phyloP scores from a whole-genome alignment of 345 rosid species.

The Linum trigynum region DNA sequence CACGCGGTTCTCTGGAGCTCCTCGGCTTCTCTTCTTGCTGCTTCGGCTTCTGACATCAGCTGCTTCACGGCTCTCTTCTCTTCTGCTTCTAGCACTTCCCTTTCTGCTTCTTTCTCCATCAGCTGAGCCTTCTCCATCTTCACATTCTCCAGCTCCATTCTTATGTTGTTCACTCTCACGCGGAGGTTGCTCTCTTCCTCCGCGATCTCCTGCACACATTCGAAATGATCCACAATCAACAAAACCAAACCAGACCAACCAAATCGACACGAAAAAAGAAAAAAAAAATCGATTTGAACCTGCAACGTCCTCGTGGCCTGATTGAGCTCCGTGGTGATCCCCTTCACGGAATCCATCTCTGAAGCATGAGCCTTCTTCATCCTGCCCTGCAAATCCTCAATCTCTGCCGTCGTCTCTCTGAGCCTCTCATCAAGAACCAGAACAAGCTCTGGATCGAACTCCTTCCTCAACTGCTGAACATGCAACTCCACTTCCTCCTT shows the following conservation, averaged over 20 bases:
- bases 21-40: conserved; percentile 42
- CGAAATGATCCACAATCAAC: too few relatives aligned
- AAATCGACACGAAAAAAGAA: too few relatives aligned
- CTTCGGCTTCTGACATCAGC: conserved; percentile 38
- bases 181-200: conserved; percentile 56
- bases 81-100: conserved; percentile 10
- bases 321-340: conserved; percentile 50
- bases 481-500: conserved; percentile 44
- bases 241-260: too few relatives aligned
- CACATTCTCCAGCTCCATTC: conserved; percentile 47
- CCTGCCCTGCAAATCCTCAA: conserved; percentile 50
- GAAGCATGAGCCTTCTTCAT: conserved; percentile 55
- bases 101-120: conserved; percentile 28
- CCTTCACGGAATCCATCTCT: conserved; percentile 42
- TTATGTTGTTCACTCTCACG: conserved; percentile 30
- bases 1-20: conserved; percentile 31
- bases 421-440: conserved; percentile 43
- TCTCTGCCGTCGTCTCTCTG: conserved; percentile 43
- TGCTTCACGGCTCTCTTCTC: conserved; percentile 19
- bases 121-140: conserved; percentile 30
- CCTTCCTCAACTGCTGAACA: conserved; percentile 29
- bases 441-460: conserved; percentile 41
- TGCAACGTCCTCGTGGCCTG: conserved; percentile 63
- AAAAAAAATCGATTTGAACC: too few relatives aligned
- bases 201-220: too few relatives aligned